Evolutionary conservation across 2,329 filamentous ascomycete genomes (phyloP), one percentile per base, ranked within the genome.

Genomic region (Cryphonectria carpinicola): DNA sequence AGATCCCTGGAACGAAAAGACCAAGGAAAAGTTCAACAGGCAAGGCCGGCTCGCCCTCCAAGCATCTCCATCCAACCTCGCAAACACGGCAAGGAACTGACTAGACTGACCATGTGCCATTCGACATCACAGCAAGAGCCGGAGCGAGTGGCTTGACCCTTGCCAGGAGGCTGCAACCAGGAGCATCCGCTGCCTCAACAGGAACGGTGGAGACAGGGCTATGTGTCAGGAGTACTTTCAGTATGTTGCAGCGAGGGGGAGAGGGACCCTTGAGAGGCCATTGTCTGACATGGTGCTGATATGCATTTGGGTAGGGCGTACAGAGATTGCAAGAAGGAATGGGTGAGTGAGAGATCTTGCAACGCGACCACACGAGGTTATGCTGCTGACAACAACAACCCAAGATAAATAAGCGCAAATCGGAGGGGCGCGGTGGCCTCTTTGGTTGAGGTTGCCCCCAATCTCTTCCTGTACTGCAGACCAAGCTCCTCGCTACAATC

Each of bases 211-310:
- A 19, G 94, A 98, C 79, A 88, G 90, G 74, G 85, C 90, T n/a
- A 92, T 98, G 92, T 99, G 96, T 79, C 86, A 87, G 74, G 95
- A 98, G 80, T 98, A 97, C 79, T 98, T 99, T 79, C 93, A 98
- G 94, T 98, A 80, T 82, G 93, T 71, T 71, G 58, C 66, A 35
- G 41, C 65, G 22, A 63, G 11, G 11, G 11, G 37, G 37, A 11
- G 28, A 39, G 32, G n/a, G 4, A 6, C 0, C 22, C 25, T 61
- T 4, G 37, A 61, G 35, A 25, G n/a, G 22, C 14, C 4, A 28
- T 28, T 28, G 22, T 68, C 32, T 7, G 49, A 17, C 19, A 25
- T 32, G 28, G 39, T 25, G 22, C 43, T 64, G 41, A 52, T 28
- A 32, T 13, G 56, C 39, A 25, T 52, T 17, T 17, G 61, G 22